Base-by-base conservation (phyloP, 2,329 filamentous ascomycete species). In the Colletotrichum gloeosporioides region DNA sequence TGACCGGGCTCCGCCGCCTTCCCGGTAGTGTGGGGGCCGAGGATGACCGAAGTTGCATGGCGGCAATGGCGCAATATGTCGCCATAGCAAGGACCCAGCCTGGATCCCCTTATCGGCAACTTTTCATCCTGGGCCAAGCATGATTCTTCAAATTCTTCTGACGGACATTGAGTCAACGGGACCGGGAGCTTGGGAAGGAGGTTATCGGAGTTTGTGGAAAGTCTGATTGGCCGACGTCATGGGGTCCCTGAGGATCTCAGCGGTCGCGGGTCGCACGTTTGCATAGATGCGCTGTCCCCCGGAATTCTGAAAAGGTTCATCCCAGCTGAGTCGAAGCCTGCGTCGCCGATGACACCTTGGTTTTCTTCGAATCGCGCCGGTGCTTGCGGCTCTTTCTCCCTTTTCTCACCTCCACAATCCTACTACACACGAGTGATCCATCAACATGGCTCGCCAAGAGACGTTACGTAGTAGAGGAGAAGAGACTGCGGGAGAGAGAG, bases 51-150 rank as follows among this genome's bases (percentile, higher is more conserved):
- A 65, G 22, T 76, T 59, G 74, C 57, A 65, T 65, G 29, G 49
- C 39, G 34, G 63, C 62, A 57, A 76, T 76, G 64, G 74, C 74
- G 74, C 70, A 65, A 74, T 74, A 66, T 74, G 74, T 73, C 70
- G 74, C 74, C 55, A 69, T 76, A 57, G 15, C 64, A 44, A 53
- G 34, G 64, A 34, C 49, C 59, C 70, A 65, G 36, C 73, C 70
- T 73, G 73, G 57, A 65, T 65, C 29, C 34, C 63, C 70, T 61
- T 65, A 65, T 69, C 64, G 70, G 55, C 39, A 69, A 69, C 18
- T 25, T 72, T 34, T 69, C 10, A 31, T 55, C 39, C 31, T 27
- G 25, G 44, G 44, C 31, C 63, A 68, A 68, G 69, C 36, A 31
- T 22, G 49, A 4, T 16, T 49, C 22, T 44, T 59, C 10, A 12